These are phyloP conservation scores for Brassica napus DNA, from an alignment of 345 rosid genomes.

Conservation along the genomic window DNA sequence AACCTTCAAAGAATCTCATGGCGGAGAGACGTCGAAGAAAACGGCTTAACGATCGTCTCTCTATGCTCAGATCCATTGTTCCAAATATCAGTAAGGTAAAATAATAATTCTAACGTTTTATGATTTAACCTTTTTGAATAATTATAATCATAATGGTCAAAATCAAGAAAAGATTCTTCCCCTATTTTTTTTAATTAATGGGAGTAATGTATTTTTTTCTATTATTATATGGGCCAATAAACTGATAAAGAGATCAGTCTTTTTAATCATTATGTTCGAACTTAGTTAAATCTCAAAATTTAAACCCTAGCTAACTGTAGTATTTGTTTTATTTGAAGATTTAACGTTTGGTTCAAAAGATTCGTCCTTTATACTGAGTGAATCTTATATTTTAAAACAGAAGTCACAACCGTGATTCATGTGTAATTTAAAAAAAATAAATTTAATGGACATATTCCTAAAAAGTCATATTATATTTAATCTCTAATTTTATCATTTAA, in stretches of 20 bases:
- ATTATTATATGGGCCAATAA: constrained; percentile 17
- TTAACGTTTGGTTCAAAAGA: not conserved
- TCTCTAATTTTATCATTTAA: no score
- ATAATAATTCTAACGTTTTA: not conserved
- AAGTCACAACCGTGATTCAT: no score
- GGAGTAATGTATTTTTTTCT: not conserved
- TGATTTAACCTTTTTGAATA: not conserved
- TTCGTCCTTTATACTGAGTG: constrained; percentile 9
- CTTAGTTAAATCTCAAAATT: not conserved
- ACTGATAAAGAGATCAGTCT: constrained; percentile 30
- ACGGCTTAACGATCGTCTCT: constrained; percentile 76
- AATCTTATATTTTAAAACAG: no score
- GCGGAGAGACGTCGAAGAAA: constrained; percentile 87
- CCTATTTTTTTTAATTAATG: not conserved
- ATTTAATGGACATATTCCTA: no score
- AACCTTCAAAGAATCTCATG: constrained; percentile 90
- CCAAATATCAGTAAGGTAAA: constrained; percentile 93
- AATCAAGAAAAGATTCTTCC: not conserved
- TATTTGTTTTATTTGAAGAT: constrained; percentile 13
- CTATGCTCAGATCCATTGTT: constrained; percentile 90
- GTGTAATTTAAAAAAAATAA: no score
- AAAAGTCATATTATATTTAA: no score
- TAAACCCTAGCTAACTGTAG: constrained; percentile 13
- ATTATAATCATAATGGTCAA: constrained; percentile 23
- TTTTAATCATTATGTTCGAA: constrained; percentile 1